Evolutionary conservation across 345 rosid species (phyloP).

Genomic region (Salix exigua): DNA sequence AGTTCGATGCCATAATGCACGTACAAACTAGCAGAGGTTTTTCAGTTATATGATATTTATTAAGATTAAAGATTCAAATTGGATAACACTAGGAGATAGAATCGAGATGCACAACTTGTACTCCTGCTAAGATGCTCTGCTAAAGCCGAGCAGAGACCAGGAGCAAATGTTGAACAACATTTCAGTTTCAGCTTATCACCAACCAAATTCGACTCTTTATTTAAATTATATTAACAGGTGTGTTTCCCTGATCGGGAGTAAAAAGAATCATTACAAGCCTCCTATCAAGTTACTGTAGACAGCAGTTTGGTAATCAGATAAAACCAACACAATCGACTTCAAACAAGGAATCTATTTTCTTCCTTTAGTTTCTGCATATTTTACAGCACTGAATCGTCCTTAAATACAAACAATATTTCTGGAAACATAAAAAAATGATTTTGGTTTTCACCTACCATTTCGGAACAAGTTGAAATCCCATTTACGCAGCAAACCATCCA

Average conservation of each 20-base stretch:
- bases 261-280: slow-evolving; percentile 7
- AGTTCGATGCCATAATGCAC: not conserved
- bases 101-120: not conserved
- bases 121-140: not conserved
- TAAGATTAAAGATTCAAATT: not conserved
- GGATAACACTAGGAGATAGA: not conserved
- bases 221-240: not conserved
- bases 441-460: slow-evolving; percentile 37
- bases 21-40: not conserved
- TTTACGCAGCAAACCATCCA: slow-evolving; percentile 79
- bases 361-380: slow-evolving; percentile 17
- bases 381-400: slow-evolving; percentile 30
- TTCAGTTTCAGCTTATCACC: not conserved
- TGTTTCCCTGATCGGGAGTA: not conserved
- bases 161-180: not conserved
- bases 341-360: slow-evolving; percentile 21
- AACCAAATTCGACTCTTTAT: not conserved
- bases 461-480: slow-evolving; percentile 84
- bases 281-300: not conserved
- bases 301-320: not conserved
- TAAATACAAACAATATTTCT: slow-evolving; percentile 43
- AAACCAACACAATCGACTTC: slow-evolving; percentile 2
- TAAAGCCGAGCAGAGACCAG: not conserved
- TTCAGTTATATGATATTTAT: not conserved
- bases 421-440: not conserved